phyloP scores from a whole-genome alignment of 1,139 yeast species.

The Pichia kudriavzevii region DNA sequence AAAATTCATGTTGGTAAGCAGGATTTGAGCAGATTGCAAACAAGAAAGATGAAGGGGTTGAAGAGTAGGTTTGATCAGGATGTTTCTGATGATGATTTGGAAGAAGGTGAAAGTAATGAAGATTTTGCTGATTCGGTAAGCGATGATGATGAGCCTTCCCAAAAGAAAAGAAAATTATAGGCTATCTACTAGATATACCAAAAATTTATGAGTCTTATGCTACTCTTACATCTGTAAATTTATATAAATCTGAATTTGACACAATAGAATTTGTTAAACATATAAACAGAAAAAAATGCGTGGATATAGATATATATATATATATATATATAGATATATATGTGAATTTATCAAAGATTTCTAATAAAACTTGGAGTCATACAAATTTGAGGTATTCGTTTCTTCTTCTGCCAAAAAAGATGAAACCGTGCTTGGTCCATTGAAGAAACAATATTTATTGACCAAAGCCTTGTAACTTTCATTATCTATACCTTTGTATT shows the following conservation, averaged over 20 bases:
- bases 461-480: constrained; percentile 60
- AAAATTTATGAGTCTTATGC: not conserved
- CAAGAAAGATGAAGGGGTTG: constrained; percentile 97
- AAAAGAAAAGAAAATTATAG: constrained; percentile 30
- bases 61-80: constrained; percentile 77
- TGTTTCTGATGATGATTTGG: constrained; percentile 48
- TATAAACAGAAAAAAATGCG: too few species aligned
- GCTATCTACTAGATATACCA: not conserved
- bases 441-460: constrained; percentile 66
- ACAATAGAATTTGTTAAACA: too few species aligned
- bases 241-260: too few species aligned
- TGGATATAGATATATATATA: too few species aligned
- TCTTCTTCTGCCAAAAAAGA: constrained; percentile 21
- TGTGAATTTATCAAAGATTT: too few species aligned
- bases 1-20: constrained; percentile 95
- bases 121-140: constrained; percentile 21
- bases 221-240: too few species aligned
- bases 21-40: constrained; percentile 82
- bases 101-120: constrained; percentile 31
- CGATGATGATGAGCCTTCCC: constrained; percentile 25
- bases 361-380: constrained; percentile 20
- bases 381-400: constrained; percentile 4
- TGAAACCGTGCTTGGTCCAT: constrained; percentile 28
- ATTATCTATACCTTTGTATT: constrained; percentile 37
- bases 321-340: too few species aligned